Conservation (phyloP, 306 rosid species). For the Hippophae gyantsensis region DNA sequence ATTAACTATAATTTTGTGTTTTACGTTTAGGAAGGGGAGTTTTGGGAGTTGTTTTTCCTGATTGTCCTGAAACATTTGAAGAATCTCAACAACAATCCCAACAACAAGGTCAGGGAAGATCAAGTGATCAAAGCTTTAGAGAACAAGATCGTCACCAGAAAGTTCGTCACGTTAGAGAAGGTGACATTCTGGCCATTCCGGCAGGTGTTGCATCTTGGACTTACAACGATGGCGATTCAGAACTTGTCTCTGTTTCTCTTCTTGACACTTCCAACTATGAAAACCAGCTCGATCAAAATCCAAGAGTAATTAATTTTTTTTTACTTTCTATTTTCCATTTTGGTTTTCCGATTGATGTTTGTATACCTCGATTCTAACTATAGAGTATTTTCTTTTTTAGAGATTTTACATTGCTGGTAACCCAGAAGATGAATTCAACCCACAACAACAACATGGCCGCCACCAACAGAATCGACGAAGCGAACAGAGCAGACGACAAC, state of each 20-base stretch:
- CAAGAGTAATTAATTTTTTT: slow-evolving; percentile 28
- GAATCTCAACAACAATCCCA: too few relatives aligned
- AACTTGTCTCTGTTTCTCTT: slow-evolving; percentile 30
- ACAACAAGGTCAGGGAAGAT: neutral
- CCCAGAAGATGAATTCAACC: slow-evolving; percentile 34
- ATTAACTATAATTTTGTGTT: neutral
- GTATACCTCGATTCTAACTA: neutral
- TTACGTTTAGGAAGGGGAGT: slow-evolving; percentile 24
- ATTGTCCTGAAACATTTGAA: slow-evolving; percentile 28
- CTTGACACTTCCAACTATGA: slow-evolving; percentile 25
- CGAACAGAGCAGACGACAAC: neutral
- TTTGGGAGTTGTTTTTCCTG: slow-evolving; percentile 17
- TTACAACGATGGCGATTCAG: slow-evolving; percentile 25
- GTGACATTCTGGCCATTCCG: slow-evolving; percentile 31
- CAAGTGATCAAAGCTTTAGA: neutral
- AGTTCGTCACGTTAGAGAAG: slow-evolving; percentile 25
- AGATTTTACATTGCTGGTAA: slow-evolving; percentile 56
- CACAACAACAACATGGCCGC: neutral
- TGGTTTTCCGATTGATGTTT: neutral
- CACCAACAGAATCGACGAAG: neutral
- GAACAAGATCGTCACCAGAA: slow-evolving; percentile 28
- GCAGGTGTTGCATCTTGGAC: slow-evolving; percentile 36
- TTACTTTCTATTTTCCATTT: neutral
- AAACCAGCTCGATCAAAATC: slow-evolving; percentile 55
- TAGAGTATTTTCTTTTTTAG: slow-evolving; percentile 6